phyloP scores from a whole-genome alignment of 805 yeast genomes.

The Zygosaccharomyces bisporus region DNA sequence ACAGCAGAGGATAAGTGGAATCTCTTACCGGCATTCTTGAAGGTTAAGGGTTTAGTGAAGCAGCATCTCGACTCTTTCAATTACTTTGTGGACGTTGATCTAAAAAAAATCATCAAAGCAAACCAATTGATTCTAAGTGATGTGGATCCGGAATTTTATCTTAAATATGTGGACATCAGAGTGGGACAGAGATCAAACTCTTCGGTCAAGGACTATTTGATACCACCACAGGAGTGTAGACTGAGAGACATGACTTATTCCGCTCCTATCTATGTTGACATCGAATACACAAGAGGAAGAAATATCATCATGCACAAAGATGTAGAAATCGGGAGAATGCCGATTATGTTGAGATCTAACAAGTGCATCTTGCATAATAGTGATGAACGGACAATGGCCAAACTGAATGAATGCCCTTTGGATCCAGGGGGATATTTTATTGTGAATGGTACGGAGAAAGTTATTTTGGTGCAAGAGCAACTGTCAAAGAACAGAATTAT shows the following conservation, averaged over 20 bases:
- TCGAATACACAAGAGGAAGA: constrained; percentile 93
- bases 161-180: constrained; percentile 88
- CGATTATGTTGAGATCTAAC: constrained; percentile 93
- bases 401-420: constrained; percentile 85
- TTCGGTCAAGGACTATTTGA: constrained; percentile 50
- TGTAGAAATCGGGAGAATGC: constrained; percentile 96
- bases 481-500: constrained; percentile 94
- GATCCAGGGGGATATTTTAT: constrained; percentile 99
- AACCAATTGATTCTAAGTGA: constrained; percentile 86
- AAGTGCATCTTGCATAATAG: constrained; percentile 83
- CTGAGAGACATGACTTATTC: constrained; percentile 90
- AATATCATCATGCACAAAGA: constrained; percentile 86
- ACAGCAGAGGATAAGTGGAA: constrained; percentile 98
- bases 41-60: constrained; percentile 93
- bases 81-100: constrained; percentile 88
- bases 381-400: constrained; percentile 80
- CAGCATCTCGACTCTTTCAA: constrained; percentile 98
- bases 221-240: constrained; percentile 94
- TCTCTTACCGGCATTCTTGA: constrained; percentile 88
- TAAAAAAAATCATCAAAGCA: constrained; percentile 88
- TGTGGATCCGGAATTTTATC: constrained; percentile 94
- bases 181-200: constrained; percentile 77
- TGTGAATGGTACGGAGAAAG: constrained; percentile 97
- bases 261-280: constrained; percentile 95
- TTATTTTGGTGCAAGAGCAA: constrained; percentile 94